A percentile compares a stretch with the other conserved stretches of the same genome.
These are phyloP conservation scores for Fusarium sp. DNA, from an alignment of 2,329 filamentous ascomycete species.

Conservation along the genomic window DNA sequence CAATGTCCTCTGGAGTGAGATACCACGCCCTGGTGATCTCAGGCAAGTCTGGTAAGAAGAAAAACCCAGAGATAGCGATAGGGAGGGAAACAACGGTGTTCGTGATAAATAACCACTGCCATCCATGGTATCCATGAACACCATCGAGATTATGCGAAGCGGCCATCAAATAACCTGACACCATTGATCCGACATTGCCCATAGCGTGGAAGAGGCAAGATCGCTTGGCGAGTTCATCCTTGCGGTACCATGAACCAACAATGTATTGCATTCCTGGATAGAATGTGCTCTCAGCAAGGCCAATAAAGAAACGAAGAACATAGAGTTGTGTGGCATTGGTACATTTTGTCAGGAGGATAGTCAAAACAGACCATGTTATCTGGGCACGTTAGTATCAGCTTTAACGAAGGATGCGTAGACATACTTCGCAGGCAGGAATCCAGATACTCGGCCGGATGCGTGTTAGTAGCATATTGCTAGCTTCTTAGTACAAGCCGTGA, in stretches of 20 bases:
- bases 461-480: slow-evolving; percentile 53
- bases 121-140: slow-evolving; percentile 60
- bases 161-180: slow-evolving; percentile 52
- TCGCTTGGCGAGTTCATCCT: slow-evolving; percentile 58
- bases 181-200: slow-evolving; percentile 48
- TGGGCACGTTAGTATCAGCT: slow-evolving; percentile 17
- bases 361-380: slow-evolving; percentile 49
- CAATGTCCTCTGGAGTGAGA: slow-evolving; percentile 45
- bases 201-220: slow-evolving; percentile 57
- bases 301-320: slow-evolving; percentile 59
- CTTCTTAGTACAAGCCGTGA: not conserved
- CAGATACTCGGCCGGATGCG: slow-evolving; percentile 56
- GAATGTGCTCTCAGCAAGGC: slow-evolving; percentile 55
- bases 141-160: slow-evolving; percentile 58
- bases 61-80: slow-evolving; percentile 51
- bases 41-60: slow-evolving; percentile 50
- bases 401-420: accelerated
- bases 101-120: slow-evolving; percentile 57
- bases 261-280: slow-evolving; percentile 57
- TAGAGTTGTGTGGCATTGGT: slow-evolving; percentile 53
- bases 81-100: slow-evolving; percentile 53
- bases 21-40: slow-evolving; percentile 48
- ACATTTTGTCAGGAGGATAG: slow-evolving; percentile 48
- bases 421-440: slow-evolving; percentile 54
- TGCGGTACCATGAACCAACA: slow-evolving; percentile 60